A percentile compares a stretch with the other conserved stretches of the same genome.
These are phyloP conservation scores for Capniomyces stellatus DNA, from an alignment of 371 early-diverging fungal genomes.

Conservation along the genomic window DNA sequence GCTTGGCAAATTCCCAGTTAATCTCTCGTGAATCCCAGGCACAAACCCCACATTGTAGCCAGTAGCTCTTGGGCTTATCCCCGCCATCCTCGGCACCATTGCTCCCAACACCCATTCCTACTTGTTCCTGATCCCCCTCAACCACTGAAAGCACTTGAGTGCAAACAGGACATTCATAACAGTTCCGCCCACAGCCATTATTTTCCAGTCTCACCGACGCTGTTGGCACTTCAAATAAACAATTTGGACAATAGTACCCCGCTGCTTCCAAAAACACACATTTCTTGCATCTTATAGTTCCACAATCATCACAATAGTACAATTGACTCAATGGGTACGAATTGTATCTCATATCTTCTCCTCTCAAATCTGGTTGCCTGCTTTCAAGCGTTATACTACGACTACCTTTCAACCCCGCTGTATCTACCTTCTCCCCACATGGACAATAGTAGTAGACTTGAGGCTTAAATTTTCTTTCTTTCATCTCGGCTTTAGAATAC, in stretches of 20 bases:
- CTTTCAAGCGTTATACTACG: too few species aligned
- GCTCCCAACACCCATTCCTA: too few species aligned
- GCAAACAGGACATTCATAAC: constrained; percentile 86
- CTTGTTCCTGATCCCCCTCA: constrained; percentile 31
- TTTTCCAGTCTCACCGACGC: constrained; percentile 84
- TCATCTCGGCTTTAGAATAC: too few species aligned
- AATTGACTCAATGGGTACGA: constrained; percentile 42
- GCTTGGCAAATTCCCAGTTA: constrained; percentile 72
- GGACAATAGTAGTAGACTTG: not conserved
- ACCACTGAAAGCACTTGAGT: constrained; percentile 65
- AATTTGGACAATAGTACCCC: constrained; percentile 85
- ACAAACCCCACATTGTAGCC: constrained; percentile 66
- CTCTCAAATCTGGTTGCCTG: not conserved
- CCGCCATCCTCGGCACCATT: not conserved
- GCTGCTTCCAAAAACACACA: constrained; percentile 74
- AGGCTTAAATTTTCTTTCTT: not conserved
- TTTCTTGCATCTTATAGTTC: constrained; percentile 53
- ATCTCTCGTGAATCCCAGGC: constrained; percentile 84
- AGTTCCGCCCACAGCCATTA: constrained; percentile 84
- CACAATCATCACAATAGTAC: constrained; percentile 78
- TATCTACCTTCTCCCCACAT: not conserved
- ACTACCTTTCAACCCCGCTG: too few species aligned
- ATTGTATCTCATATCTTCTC: not conserved
- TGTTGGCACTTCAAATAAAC: constrained; percentile 89
- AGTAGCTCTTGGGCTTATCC: constrained; percentile 18